Percentiles rank a stretch among this genome's conserved stretches.
Conservation (phyloP, 441 rosid species). For the Adansonia gregorii region DNA sequence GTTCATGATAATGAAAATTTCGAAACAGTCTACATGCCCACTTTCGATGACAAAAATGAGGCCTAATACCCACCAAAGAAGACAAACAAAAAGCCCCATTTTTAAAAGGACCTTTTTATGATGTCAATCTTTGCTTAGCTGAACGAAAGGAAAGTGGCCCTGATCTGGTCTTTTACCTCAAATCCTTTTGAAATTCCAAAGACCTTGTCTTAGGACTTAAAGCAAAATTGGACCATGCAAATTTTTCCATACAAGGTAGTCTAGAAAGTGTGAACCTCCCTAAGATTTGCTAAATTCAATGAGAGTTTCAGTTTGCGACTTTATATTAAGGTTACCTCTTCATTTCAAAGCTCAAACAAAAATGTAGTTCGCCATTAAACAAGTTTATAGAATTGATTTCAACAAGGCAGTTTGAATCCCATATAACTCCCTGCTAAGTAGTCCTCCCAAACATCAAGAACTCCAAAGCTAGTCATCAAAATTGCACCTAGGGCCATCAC, state of each 20-base stretch:
- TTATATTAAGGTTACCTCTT: neutral
- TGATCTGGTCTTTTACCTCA: neutral
- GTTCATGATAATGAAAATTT: neutral
- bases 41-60: neutral
- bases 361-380: neutral
- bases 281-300: neutral
- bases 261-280: neutral
- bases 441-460: constrained; percentile 70
- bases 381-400: constrained; percentile 22
- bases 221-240: neutral
- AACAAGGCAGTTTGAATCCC: constrained; percentile 85
- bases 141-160: neutral
- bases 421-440: constrained; percentile 62
- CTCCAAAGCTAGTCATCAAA: constrained; percentile 76
- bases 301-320: neutral
- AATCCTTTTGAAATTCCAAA: neutral
- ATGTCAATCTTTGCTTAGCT: too few species aligned
- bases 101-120: too few species aligned
- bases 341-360: neutral
- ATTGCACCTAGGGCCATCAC: constrained; percentile 80
- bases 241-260: neutral
- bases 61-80: neutral
- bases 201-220: neutral
- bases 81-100: neutral
- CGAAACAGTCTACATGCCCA: neutral